Conservation (phyloP, 495 filamentous ascomycete species). For the Aspergillus panamensis region DNA sequence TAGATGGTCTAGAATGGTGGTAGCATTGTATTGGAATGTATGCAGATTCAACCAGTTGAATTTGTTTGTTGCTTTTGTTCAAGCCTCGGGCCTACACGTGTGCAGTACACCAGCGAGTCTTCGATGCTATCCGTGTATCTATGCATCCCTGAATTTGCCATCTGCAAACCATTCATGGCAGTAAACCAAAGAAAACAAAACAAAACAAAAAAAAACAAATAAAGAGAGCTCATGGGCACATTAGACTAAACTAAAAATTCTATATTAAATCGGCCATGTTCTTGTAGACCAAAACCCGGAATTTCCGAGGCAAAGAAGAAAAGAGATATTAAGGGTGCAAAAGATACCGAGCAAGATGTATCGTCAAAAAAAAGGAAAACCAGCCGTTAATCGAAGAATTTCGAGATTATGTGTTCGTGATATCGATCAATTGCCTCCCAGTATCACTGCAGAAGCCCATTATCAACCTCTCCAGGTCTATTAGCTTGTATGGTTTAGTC, state of each 20-base stretch:
- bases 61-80: neutral
- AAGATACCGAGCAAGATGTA: neutral
- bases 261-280: neutral
- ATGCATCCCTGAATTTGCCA: neutral
- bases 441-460: slow-evolving; percentile 52
- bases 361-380: neutral
- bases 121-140: neutral
- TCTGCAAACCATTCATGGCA: neutral
- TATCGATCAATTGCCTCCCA: slow-evolving; percentile 14
- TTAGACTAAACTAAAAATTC: neutral
- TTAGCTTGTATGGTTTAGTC: slow-evolving; percentile 73
- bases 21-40: neutral
- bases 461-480: slow-evolving; percentile 67
- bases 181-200: neutral
- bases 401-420: slow-evolving; percentile 23
- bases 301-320: neutral
- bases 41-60: neutral
- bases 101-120: neutral
- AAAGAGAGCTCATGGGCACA: neutral
- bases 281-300: neutral
- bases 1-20: neutral
- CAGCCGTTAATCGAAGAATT: neutral
- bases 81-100: neutral
- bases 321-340: neutral
- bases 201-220: neutral